Evolutionary conservation across 768 basidiomycete species (phyloP), one percentile per base, ranked within the genome.

Genomic region (Naematelia aurantialba): DNA sequence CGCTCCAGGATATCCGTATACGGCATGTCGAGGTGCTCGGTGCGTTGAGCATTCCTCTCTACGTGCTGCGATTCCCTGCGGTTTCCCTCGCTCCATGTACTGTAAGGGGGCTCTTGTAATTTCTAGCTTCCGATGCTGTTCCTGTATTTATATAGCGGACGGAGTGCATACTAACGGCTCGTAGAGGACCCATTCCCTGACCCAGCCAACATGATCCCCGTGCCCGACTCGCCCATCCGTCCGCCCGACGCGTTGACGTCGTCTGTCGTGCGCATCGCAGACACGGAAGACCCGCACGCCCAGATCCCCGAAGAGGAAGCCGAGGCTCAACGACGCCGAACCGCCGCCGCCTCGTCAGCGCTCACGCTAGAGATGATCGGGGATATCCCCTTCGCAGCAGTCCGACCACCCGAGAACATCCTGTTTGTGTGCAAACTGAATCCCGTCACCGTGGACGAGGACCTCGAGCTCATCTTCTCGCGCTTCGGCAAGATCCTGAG

Each of bases 321-420:
- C 49, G 94, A 93, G 65, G 83, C 81, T 1, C 80, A 85, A 45
- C 84, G 88, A 22, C 85, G 92, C n/a, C 84, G 87, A 78, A 87
- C 88, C 53, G 91, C 92, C 0, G 94, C 96, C 0, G 85, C 85
- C 0, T 91, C 94, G 0, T 91, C 92, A 46, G 96, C 96, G 0
- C 80, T 99, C 39, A 98, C 96, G 3, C 84, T 99, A 52, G 96
- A 99, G 78, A 99, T 99, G 96, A 94, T 99, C 57, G 96, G 96
- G 44, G 96, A 99, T 78, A 80, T 98, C 54, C 96, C 96, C 0
- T 98, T 99, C 74, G 96, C 96, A 24, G 92, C 94, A 70, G 92
- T 99, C 45, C 85, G 92, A 45, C 96, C 96, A 0, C 96, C 96
- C 0, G 96, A 99, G 79, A 98, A 98, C 76, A 92, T 98, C 25